Evolutionary conservation across 2,329 filamentous ascomycete species (phyloP).

Genomic region (Aureobasidium sp.): DNA sequence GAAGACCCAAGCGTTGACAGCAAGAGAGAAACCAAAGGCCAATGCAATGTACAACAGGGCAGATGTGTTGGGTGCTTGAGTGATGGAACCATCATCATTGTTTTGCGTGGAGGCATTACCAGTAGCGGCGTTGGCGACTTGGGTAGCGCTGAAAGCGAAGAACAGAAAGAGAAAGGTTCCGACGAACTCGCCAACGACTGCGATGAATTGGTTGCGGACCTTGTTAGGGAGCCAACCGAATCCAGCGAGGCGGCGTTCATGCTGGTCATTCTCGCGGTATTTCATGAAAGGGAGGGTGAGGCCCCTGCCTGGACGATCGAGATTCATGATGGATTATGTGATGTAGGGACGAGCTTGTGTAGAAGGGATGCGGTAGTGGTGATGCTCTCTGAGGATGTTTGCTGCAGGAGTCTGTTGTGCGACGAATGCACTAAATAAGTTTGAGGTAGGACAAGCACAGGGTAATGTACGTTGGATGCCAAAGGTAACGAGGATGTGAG

Average conservation of each 20-base stretch:
- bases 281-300: constrained; percentile 35
- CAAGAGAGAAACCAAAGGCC: constrained; percentile 37
- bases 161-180: constrained; percentile 42
- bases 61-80: constrained; percentile 29
- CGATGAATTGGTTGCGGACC: constrained; percentile 34
- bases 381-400: background rate
- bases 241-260: constrained; percentile 33
- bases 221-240: constrained; percentile 39
- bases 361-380: background rate
- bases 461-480: background rate
- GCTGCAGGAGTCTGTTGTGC: constrained; percentile 4
- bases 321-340: constrained; percentile 30
- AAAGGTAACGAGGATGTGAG: constrained; percentile 5
- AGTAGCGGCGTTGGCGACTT: constrained; percentile 33
- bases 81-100: constrained; percentile 20
- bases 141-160: constrained; percentile 34
- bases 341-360: background rate
- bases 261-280: constrained; percentile 13
- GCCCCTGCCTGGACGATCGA: constrained; percentile 30
- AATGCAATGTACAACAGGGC: constrained; percentile 34
- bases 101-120: constrained; percentile 15
- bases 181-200: constrained; percentile 38
- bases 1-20: constrained; percentile 40
- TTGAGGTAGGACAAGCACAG: constrained; percentile 7
- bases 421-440: constrained; percentile 2